phyloP scores from a whole-genome alignment of 2,329 filamentous ascomycete genomes.

The Helminthosporium solani region DNA sequence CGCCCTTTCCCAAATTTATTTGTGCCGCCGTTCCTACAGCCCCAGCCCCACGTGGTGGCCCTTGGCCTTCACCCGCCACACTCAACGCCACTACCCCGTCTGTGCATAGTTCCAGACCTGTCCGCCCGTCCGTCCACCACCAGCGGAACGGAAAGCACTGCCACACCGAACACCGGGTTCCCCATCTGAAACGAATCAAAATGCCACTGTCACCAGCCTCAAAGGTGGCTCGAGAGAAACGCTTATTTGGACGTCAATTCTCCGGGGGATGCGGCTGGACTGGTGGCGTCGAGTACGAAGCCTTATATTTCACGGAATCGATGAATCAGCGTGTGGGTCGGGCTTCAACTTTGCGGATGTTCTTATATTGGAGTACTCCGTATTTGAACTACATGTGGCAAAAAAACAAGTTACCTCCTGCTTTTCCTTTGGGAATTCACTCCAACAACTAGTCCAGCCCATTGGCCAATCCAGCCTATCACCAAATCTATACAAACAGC shows the following conservation, averaged over 20 bases:
- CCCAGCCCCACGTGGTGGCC: no score
- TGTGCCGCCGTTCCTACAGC: not conserved
- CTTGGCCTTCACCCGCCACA: no score
- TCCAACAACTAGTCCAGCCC: no score
- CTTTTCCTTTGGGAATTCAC: no score
- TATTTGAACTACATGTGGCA: no score
- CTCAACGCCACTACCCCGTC: slow-evolving; percentile 1
- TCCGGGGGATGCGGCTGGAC: not conserved
- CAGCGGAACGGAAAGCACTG: not conserved
- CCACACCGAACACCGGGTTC: not conserved
- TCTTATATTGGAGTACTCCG: no score
- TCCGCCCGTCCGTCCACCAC: not conserved
- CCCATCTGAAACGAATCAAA: not conserved
- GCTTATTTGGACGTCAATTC: not conserved
- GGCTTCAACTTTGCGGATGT: no score
- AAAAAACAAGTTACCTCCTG: no score
- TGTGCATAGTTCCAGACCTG: not conserved
- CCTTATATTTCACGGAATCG: no score
- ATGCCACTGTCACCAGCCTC: not conserved
- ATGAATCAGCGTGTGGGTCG: no score
- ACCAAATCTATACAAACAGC: not conserved
- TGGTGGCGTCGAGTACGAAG: no score
- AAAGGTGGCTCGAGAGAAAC: not conserved
- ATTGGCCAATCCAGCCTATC: no score
- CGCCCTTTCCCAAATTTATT: not conserved